Conservation (phyloP, 2,329 filamentous ascomycete species). For the Eutypella sp. region DNA sequence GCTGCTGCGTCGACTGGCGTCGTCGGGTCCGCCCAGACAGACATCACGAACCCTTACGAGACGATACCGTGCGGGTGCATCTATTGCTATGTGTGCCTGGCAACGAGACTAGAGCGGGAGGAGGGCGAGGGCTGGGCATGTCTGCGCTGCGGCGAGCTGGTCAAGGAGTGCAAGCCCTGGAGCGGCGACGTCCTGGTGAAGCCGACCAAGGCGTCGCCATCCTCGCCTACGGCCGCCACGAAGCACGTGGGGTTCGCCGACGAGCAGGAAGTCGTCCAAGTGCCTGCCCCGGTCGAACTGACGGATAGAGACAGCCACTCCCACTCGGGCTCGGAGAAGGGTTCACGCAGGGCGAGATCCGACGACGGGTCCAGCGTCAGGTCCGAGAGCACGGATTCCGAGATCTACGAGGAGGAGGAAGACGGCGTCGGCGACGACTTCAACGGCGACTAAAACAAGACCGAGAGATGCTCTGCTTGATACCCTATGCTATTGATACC, state of each 20-base stretch:
- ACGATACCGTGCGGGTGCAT: conserved; percentile 83
- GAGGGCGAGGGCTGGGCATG: conserved; percentile 94
- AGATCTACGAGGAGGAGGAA: not conserved
- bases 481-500: no score
- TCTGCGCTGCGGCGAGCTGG: conserved; percentile 76
- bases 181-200: conserved; percentile 76
- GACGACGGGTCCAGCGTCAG: not conserved
- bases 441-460: not conserved
- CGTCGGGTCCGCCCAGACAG: conserved; percentile 81
- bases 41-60: conserved; percentile 95
- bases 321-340: not conserved
- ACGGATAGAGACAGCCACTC: not conserved
- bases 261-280: conserved; percentile 29
- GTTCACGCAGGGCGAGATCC: not conserved
- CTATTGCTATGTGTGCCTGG: conserved; percentile 96
- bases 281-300: not conserved
- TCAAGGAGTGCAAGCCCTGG: conserved; percentile 88
- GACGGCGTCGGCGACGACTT: not conserved
- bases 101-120: conserved; percentile 81
- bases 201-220: conserved; percentile 28
- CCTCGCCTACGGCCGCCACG: conserved; percentile 26
- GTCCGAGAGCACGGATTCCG: not conserved
- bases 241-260: conserved; percentile 63
- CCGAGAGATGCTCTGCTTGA: no score
- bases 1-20: conserved; percentile 69